Evolutionary conservation across 192 early-diverging fungal genomes (phyloP).

Genomic region (Umbelopsis sp.): DNA sequence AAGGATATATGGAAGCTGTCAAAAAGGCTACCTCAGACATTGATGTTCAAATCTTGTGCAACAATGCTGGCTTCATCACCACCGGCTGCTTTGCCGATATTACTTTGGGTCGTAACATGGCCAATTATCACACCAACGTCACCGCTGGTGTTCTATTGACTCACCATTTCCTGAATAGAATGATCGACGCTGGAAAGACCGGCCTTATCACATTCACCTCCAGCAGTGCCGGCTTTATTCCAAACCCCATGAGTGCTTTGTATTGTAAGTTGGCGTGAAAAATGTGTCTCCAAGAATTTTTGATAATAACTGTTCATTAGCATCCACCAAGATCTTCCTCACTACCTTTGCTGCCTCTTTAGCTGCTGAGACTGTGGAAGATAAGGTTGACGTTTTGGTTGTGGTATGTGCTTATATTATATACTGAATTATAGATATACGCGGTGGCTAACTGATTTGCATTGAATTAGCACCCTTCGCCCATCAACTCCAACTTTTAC

Average conservation of each 20-base stretch:
- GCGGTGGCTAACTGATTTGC: neutral
- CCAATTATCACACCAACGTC: conserved; percentile 60
- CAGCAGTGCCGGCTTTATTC: conserved; percentile 54
- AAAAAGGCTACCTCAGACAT: conserved; percentile 47
- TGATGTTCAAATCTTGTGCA: conserved; percentile 59
- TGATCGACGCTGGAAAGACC: conserved; percentile 36
- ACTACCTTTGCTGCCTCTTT: conserved; percentile 60
- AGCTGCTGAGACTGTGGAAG: conserved; percentile 50
- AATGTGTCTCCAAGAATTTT: neutral
- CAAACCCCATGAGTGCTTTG: conserved; percentile 51
- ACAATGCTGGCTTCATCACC: conserved; percentile 64
- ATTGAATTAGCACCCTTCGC: conserved; percentile 48
- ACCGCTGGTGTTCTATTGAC: conserved; percentile 50
- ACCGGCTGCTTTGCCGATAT: conserved; percentile 54
- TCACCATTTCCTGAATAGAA: conserved; percentile 53
- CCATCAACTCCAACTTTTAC: conserved; percentile 61
- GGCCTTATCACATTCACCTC: conserved; percentile 61
- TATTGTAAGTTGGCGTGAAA: conserved; percentile 37
- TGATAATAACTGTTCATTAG: conserved; percentile 6
- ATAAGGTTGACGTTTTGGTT: conserved; percentile 59
- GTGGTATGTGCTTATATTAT: conserved; percentile 34
- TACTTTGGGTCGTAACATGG: conserved; percentile 39
- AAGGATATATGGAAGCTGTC: conserved; percentile 45
- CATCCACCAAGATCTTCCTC: conserved; percentile 56
- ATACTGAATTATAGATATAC: no score